Conservation (phyloP, 495 filamentous ascomycete genomes). For the Chaetomidium leptoderma region DNA sequence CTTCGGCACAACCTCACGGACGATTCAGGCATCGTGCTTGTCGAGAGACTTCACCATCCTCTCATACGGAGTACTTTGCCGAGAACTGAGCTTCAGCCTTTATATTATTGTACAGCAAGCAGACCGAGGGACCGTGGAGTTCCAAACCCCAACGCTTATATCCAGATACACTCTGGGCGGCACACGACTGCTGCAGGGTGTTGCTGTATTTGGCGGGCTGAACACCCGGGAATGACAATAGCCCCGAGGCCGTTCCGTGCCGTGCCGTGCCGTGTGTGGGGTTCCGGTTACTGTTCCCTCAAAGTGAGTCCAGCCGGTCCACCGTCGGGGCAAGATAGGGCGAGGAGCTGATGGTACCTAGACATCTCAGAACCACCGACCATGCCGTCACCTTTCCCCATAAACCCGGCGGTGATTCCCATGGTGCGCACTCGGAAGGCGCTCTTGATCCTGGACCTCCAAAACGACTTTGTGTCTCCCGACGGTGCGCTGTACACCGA, state of each 20-base stretch:
- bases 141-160: too few species aligned
- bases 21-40: background rate
- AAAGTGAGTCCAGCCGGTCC: background rate
- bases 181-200: too few species aligned
- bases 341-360: background rate
- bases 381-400: constrained; percentile 44
- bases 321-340: background rate
- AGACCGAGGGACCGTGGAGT: too few species aligned
- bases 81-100: too few species aligned
- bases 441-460: constrained; percentile 78
- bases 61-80: too few species aligned
- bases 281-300: background rate
- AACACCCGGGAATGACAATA: background rate
- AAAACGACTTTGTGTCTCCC: constrained; percentile 81
- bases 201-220: background rate
- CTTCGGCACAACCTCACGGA: background rate
- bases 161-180: too few species aligned
- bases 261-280: background rate
- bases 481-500: constrained; percentile 65
- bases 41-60: too few species aligned
- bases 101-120: too few species aligned
- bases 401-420: constrained; percentile 45
- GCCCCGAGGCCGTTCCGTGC: background rate
- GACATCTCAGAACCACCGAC: background rate
- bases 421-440: constrained; percentile 68